phyloP scores from a whole-genome alignment of 2,329 filamentous ascomycete species.

The Exophiala alcalophila region DNA sequence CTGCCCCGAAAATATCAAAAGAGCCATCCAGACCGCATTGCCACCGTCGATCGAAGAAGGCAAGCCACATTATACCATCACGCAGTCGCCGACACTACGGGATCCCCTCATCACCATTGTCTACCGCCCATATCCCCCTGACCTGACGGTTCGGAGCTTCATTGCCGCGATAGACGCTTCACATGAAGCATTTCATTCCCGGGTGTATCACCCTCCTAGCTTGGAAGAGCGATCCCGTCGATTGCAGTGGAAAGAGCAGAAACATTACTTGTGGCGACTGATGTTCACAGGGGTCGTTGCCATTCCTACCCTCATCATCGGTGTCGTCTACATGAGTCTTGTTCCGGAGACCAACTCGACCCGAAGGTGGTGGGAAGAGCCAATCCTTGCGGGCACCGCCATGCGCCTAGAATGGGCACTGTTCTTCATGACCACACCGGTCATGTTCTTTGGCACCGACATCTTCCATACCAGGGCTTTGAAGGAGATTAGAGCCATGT shows the following conservation, averaged over 20 bases:
- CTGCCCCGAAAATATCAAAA: constrained; percentile 55
- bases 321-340: constrained; percentile 87
- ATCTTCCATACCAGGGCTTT: constrained; percentile 76
- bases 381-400: constrained; percentile 66
- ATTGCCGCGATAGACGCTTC: constrained; percentile 63
- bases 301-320: constrained; percentile 81
- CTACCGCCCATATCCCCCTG: constrained; percentile 66
- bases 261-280: constrained; percentile 66
- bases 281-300: constrained; percentile 65
- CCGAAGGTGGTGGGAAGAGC: constrained; percentile 65
- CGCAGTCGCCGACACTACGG: constrained; percentile 55
- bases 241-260: constrained; percentile 69
- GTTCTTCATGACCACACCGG: constrained; percentile 76
- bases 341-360: constrained; percentile 58
- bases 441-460: constrained; percentile 84
- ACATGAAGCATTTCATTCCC: constrained; percentile 64
- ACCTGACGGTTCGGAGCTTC: constrained; percentile 73
- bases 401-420: constrained; percentile 75
- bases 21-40: constrained; percentile 29
- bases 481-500: constrained; percentile 74
- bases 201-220: constrained; percentile 74
- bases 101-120: constrained; percentile 66
- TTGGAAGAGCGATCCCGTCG: constrained; percentile 75
- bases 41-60: constrained; percentile 27
- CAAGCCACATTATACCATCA: constrained; percentile 46